Percentiles rank a stretch among this genome's conserved stretches.
These are phyloP conservation scores for Lentinula aciculospora DNA, from an alignment of 768 basidiomycete species.

Conservation along the genomic window DNA sequence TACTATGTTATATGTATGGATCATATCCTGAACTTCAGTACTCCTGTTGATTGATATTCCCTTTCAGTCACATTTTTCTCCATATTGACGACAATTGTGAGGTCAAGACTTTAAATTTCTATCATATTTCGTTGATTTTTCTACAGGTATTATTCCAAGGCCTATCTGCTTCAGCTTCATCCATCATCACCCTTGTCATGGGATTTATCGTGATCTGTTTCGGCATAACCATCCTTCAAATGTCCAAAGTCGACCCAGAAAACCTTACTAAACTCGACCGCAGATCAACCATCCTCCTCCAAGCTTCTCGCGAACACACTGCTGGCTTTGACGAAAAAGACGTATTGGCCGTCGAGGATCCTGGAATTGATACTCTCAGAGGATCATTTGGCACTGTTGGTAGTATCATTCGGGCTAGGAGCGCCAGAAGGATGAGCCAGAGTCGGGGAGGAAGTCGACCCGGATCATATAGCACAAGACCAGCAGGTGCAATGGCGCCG, in stretches of 20 bases:
- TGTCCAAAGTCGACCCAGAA: constrained; percentile 90
- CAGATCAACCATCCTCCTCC: constrained; percentile 82
- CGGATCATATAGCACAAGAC: constrained; percentile 26
- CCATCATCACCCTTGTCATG: constrained; percentile 88
- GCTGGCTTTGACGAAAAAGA: constrained; percentile 71
- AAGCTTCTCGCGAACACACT: constrained; percentile 72
- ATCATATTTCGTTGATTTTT: background rate
- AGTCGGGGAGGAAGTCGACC: constrained; percentile 22
- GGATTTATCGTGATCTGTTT: constrained; percentile 89
- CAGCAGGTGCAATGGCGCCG: constrained; percentile 30
- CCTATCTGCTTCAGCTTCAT: constrained; percentile 64
- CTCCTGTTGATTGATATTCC: background rate
- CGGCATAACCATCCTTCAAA: constrained; percentile 92
- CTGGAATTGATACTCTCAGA: constrained; percentile 87
- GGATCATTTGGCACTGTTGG: constrained; percentile 91
- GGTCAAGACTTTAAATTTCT: constrained; percentile 5
- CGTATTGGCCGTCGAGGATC: constrained; percentile 67
- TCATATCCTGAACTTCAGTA: background rate
- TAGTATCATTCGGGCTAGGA: constrained; percentile 76
- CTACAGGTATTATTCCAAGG: constrained; percentile 83
- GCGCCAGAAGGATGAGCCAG: constrained; percentile 45
- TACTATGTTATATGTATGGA: constrained; percentile 78
- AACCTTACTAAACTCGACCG: constrained; percentile 79
- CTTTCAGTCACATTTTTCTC: constrained; percentile 73
- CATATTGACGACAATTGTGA: constrained; percentile 75